A percentile compares a stretch with the other conserved stretches of the same genome.
phyloP scores from a whole-genome alignment of 1,284 basidiomycete genomes.

The Anthracocystis setariae region DNA sequence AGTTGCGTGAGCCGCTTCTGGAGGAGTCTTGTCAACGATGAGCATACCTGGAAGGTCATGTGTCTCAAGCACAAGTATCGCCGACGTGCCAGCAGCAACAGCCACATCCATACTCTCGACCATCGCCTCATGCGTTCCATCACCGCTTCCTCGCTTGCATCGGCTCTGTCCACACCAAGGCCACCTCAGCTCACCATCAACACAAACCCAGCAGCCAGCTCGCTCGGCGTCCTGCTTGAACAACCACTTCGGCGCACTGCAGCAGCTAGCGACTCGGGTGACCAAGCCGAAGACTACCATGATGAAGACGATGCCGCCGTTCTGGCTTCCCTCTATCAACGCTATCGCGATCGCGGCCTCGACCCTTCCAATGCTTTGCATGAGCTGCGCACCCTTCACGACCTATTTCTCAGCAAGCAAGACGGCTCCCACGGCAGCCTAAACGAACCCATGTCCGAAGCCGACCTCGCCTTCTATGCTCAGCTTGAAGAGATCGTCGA shows the following conservation, averaged over 20 bases:
- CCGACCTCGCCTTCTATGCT: constrained; percentile 52
- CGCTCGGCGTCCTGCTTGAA: constrained; percentile 28
- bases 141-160: constrained; percentile 2
- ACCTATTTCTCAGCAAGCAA: constrained; percentile 60
- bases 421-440: constrained; percentile 31
- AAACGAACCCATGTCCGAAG: constrained; percentile 45
- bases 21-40: constrained; percentile 81
- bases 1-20: constrained; percentile 81
- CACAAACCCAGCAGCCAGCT: neutral
- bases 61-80: constrained; percentile 70
- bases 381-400: constrained; percentile 57
- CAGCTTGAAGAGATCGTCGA: constrained; percentile 59
- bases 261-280: constrained; percentile 13
- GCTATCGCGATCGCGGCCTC: constrained; percentile 54
- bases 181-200: constrained; percentile 6
- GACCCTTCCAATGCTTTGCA: constrained; percentile 57
- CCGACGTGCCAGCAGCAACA: constrained; percentile 35
- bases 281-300: constrained; percentile 17
- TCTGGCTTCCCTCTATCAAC: constrained; percentile 51
- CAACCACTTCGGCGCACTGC: constrained; percentile 12
- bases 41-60: constrained; percentile 84
- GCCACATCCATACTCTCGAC: constrained; percentile 29
- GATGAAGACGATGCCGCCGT: constrained; percentile 45
- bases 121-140: constrained; percentile 39
- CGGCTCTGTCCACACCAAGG: constrained; percentile 9